These are phyloP conservation scores for Apiotrichum sp. DNA, from an alignment of 1,284 basidiomycete species.

Conservation along the genomic window DNA sequence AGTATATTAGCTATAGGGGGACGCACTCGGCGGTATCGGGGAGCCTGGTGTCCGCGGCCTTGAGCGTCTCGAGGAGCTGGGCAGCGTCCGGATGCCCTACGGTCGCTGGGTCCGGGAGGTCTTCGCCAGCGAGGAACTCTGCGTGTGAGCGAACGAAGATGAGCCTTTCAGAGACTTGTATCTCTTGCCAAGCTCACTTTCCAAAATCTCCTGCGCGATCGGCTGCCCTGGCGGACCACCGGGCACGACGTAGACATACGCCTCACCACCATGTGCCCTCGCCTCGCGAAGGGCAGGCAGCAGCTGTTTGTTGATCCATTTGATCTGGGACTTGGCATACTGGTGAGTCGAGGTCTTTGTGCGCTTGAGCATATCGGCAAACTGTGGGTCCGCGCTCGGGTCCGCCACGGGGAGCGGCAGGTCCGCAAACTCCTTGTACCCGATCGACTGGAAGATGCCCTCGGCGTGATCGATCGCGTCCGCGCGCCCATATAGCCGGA, in stretches of 20 bases:
- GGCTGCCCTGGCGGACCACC: constrained; percentile 59
- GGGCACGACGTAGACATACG: constrained; percentile 45
- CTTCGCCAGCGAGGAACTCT: constrained; percentile 58
- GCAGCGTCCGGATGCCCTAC: constrained; percentile 56
- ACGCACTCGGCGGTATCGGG: constrained; percentile 47
- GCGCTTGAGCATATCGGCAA: constrained; percentile 58
- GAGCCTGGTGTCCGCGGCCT: constrained; percentile 28
- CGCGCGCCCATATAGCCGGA: constrained; percentile 31
- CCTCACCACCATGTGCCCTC: constrained; percentile 44
- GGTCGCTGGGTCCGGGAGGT: constrained; percentile 57
- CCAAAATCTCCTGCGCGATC: constrained; percentile 53
- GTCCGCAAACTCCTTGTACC: constrained; percentile 79
- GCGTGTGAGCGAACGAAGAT: background rate
- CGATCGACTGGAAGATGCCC: constrained; percentile 94
- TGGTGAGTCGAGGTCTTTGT: constrained; percentile 85
- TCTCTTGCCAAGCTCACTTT: constrained; percentile 46
- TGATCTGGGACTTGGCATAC: constrained; percentile 85
- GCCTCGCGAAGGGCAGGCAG: constrained; percentile 64
- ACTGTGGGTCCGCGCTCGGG: constrained; percentile 41
- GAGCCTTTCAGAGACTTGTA: background rate
- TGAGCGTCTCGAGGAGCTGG: constrained; percentile 51
- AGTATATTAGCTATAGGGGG: background rate
- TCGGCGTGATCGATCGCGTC: constrained; percentile 39
- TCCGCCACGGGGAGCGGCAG: constrained; percentile 38
- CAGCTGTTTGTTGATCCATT: constrained; percentile 89